Conservation (phyloP, 495 filamentous ascomycete genomes). For the Entonaema liquescens region DNA sequence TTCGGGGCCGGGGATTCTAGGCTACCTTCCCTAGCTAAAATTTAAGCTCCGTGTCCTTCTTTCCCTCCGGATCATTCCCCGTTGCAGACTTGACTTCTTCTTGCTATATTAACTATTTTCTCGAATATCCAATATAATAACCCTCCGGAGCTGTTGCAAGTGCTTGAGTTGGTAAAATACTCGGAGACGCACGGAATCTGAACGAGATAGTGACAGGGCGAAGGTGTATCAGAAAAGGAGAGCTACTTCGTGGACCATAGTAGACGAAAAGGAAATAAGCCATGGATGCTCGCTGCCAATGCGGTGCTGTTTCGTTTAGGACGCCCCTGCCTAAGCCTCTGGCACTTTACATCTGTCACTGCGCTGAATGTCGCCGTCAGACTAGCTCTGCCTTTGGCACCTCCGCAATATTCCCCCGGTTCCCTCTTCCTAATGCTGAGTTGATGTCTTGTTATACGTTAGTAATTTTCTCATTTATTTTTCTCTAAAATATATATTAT, state of each 20-base stretch:
- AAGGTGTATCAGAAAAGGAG: not conserved
- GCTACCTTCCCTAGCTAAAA: not conserved
- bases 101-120: not conserved
- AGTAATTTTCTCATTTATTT: slow-evolving; percentile 32
- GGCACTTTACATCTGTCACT: slow-evolving; percentile 74
- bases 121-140: not conserved
- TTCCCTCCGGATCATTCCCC: not conserved
- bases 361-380: slow-evolving; percentile 71
- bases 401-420: slow-evolving; percentile 71
- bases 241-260: not conserved
- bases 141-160: not conserved
- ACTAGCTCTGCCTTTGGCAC: slow-evolving; percentile 73
- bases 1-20: not conserved
- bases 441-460: slow-evolving; percentile 58
- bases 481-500: not conserved
- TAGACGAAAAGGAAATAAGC: slow-evolving; percentile 11
- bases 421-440: slow-evolving; percentile 57
- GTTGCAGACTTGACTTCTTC: not conserved
- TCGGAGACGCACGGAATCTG: too few species aligned
- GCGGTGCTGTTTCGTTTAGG: slow-evolving; percentile 67
- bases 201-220: not conserved
- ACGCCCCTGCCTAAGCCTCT: slow-evolving; percentile 65
- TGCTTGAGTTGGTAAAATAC: not conserved
- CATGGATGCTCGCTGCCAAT: slow-evolving; percentile 70
- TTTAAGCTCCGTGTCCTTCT: slow-evolving; percentile 1